These are phyloP conservation scores for Glonium stellatum DNA, from an alignment of 495 filamentous ascomycete species.

Conservation along the genomic window DNA sequence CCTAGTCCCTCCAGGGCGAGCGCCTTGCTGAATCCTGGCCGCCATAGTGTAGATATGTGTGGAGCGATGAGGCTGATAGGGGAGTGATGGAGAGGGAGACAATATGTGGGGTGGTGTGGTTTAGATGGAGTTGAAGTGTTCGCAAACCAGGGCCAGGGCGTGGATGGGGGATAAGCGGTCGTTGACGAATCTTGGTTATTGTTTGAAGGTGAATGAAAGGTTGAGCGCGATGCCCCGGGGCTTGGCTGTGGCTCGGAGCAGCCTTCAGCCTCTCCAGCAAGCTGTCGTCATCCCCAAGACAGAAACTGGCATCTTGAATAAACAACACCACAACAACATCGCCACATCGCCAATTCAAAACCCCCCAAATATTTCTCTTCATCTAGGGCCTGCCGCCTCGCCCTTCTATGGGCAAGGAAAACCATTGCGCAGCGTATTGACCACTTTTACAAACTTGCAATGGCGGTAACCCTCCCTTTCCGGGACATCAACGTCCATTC, in stretches of 20 bases:
- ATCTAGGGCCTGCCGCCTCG: background rate
- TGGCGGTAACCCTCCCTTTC: conserved; percentile 68
- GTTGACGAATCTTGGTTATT: background rate
- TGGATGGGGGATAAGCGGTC: background rate
- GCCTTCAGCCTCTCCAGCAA: background rate
- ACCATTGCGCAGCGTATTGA: background rate
- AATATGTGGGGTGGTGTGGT: background rate
- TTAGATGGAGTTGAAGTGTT: background rate
- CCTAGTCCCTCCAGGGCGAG: conserved; percentile 63
- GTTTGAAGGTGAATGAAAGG: conserved; percentile 15
- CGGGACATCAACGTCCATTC: conserved; percentile 94
- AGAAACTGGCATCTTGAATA: background rate
- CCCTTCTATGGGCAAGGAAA: background rate
- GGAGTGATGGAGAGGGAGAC: conserved; percentile 4
- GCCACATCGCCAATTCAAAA: background rate
- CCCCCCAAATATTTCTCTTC: background rate
- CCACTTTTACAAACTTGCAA: conserved; percentile 31
- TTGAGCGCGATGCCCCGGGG: conserved; percentile 12
- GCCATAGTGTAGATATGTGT: conserved; percentile 54
- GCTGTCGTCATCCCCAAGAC: conserved; percentile 20
- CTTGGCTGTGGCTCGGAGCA: background rate
- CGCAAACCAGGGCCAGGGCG: background rate
- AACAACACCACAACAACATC: background rate
- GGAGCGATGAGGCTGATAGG: conserved; percentile 8
- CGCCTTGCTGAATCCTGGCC: conserved; percentile 67